These are phyloP conservation scores for Decorospora gaudefroyi DNA, from an alignment of 2,329 filamentous ascomycete genomes.

Conservation along the genomic window DNA sequence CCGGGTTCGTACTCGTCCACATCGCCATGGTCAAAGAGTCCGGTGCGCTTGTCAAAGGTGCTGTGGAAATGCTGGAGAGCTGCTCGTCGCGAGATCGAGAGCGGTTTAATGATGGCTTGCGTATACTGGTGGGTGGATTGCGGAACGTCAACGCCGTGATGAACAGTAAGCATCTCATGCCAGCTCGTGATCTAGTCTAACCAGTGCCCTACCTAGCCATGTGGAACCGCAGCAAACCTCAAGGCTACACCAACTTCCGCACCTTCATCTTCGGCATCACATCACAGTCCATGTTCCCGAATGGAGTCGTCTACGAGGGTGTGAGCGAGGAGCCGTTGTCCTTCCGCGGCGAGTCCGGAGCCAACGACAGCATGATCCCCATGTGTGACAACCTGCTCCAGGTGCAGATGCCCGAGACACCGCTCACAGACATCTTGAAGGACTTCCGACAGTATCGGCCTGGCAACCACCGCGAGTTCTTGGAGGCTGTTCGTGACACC, in stretches of 20 bases:
- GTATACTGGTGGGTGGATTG: slow-evolving; percentile 63
- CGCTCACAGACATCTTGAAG: slow-evolving; percentile 81
- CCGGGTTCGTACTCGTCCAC: slow-evolving; percentile 94
- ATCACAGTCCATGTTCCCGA: slow-evolving; percentile 88
- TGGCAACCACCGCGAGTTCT: slow-evolving; percentile 83
- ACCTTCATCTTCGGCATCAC: slow-evolving; percentile 98
- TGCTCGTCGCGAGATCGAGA: slow-evolving; percentile 53
- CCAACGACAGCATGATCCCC: slow-evolving; percentile 93
- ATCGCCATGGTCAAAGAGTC: slow-evolving; percentile 94
- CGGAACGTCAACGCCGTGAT: slow-evolving; percentile 75
- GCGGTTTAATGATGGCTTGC: slow-evolving; percentile 61
- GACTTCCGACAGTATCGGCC: slow-evolving; percentile 91
- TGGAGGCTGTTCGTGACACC: slow-evolving; percentile 68
- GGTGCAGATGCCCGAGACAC: slow-evolving; percentile 85
- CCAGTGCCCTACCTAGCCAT: too few species aligned
- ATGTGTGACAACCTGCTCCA: slow-evolving; percentile 86
- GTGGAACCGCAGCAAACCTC: slow-evolving; percentile 86
- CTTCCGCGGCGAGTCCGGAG: slow-evolving; percentile 90
- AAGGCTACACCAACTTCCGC: slow-evolving; percentile 84
- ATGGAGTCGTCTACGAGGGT: slow-evolving; percentile 88
- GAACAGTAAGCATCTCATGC: slow-evolving; percentile 62
- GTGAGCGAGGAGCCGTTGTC: slow-evolving; percentile 73
- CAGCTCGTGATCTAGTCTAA: too few species aligned
- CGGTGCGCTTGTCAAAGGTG: slow-evolving; percentile 73
- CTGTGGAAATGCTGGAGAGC: slow-evolving; percentile 67